Percentiles rank a stretch among this genome's conserved stretches.
phyloP scores from a whole-genome alignment of 768 basidiomycete species.

The Trametes meyenii region DNA sequence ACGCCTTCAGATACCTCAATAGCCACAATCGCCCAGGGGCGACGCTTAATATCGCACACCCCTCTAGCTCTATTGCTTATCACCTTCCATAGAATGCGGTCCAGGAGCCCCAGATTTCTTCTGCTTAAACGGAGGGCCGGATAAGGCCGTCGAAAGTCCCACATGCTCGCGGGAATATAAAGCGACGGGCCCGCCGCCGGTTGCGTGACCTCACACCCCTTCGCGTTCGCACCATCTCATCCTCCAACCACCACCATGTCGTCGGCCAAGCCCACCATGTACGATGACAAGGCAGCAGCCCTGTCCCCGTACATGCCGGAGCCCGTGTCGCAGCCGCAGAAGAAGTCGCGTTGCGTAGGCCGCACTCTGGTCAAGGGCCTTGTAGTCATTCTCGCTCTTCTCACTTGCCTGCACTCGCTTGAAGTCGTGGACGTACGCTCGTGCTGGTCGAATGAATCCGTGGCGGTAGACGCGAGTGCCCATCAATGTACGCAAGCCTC shows the following conservation, averaged over 20 bases:
- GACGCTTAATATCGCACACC: too few species aligned
- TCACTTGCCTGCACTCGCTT: slow-evolving; percentile 9
- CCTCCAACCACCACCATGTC: slow-evolving; percentile 20
- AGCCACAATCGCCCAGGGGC: not conserved
- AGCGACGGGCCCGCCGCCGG: not conserved
- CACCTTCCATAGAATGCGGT: too few species aligned
- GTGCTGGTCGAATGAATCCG: not conserved
- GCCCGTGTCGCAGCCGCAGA: slow-evolving; percentile 5
- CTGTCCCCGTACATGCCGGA: slow-evolving; percentile 4
- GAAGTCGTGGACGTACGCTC: slow-evolving; percentile 7
- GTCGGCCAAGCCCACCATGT: not conserved
- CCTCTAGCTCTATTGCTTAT: too few species aligned
- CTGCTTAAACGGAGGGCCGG: slow-evolving; percentile 9
- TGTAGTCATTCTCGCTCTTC: slow-evolving; percentile 6
- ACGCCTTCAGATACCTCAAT: not conserved
- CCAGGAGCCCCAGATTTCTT: too few species aligned
- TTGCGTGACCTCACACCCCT: slow-evolving; percentile 11
- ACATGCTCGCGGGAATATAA: slow-evolving; percentile 1
- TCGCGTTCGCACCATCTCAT: slow-evolving; percentile 5
- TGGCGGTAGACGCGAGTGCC: not conserved
- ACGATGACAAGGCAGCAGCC: slow-evolving; percentile 8
- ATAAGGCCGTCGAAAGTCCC: not conserved
- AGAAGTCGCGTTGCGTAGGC: slow-evolving; percentile 6
- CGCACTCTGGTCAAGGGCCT: slow-evolving; percentile 17
- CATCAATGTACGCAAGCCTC: slow-evolving; percentile 41